phyloP scores from a whole-genome alignment of 176 grass and related monocot species.

The Typha latifolia region DNA sequence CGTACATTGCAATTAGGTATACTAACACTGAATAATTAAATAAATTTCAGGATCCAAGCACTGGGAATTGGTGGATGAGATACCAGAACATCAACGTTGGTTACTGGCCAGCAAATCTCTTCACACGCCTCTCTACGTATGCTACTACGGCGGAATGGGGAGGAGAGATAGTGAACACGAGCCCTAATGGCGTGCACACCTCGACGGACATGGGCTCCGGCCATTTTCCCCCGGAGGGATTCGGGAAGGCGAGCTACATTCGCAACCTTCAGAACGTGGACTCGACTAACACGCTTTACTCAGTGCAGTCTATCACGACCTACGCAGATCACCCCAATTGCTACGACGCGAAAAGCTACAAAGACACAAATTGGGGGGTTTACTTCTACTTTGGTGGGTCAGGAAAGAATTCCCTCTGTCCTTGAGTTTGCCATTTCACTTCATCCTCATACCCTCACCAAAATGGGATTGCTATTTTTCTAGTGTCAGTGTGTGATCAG shows the following conservation, averaged over 20 bases:
- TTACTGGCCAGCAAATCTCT: conserved; percentile 2
- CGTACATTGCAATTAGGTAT: no score
- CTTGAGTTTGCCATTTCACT: neutral
- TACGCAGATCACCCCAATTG: neutral
- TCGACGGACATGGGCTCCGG: conserved; percentile 11
- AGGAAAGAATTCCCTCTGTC: neutral
- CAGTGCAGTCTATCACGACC: neutral
- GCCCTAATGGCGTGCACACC: neutral
- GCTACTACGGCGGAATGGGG: conserved; percentile 2
- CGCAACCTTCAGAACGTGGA: neutral
- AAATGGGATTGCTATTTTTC: no score
- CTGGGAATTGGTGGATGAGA: conserved; percentile 13
- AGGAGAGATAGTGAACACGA: neutral
- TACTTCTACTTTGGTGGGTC: neutral
- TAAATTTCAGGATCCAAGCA: conserved; percentile 3
- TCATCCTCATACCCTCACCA: no score
- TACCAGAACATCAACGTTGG: neutral
- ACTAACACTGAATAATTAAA: neutral
- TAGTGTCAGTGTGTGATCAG: no score
- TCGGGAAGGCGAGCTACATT: neutral
- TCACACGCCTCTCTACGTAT: neutral
- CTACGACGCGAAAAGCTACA: neutral
- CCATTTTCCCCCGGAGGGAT: neutral
- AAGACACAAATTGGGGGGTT: neutral
- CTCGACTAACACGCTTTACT: neutral